A percentile compares a stretch with the other conserved stretches of the same genome.
These are phyloP conservation scores for Moniliella sp. DNA, from an alignment of 1,284 basidiomycete genomes.

Conservation along the genomic window DNA sequence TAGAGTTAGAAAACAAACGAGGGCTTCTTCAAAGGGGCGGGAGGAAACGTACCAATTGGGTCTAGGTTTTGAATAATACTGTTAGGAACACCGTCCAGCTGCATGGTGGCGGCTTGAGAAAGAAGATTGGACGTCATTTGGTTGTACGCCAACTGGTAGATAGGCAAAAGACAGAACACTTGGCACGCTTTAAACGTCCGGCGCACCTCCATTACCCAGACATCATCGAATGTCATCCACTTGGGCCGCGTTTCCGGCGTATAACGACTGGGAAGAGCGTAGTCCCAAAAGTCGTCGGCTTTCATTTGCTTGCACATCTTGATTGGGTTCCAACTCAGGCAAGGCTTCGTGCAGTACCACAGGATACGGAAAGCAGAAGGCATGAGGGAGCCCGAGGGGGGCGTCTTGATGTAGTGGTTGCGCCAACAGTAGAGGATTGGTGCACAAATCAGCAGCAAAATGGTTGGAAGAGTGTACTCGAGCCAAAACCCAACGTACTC, in stretches of 20 bases:
- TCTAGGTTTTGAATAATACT: slow-evolving; percentile 59
- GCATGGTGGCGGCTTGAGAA: slow-evolving; percentile 36
- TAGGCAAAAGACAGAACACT: slow-evolving; percentile 53
- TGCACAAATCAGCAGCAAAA: slow-evolving; percentile 39
- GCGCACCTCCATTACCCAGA: slow-evolving; percentile 57
- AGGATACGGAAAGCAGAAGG: slow-evolving; percentile 37
- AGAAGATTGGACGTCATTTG: slow-evolving; percentile 45
- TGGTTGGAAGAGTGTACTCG: slow-evolving; percentile 36
- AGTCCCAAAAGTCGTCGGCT: slow-evolving; percentile 55
- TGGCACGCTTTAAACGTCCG: slow-evolving; percentile 62
- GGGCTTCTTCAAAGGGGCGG: too few species aligned
- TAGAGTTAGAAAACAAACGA: too few species aligned
- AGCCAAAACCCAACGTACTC: slow-evolving; percentile 36
- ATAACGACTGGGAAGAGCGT: slow-evolving; percentile 39
- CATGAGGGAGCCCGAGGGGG: slow-evolving; percentile 64
- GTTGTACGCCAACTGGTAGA: slow-evolving; percentile 38
- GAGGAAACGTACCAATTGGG: slow-evolving; percentile 42
- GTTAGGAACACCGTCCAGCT: slow-evolving; percentile 51
- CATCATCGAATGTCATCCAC: slow-evolving; percentile 39
- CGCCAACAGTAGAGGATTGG: slow-evolving; percentile 48
- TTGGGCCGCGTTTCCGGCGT: slow-evolving; percentile 19
- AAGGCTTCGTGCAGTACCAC: slow-evolving; percentile 18
- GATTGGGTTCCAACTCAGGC: slow-evolving; percentile 35
- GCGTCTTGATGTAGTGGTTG: slow-evolving; percentile 47
- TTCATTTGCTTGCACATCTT: too few species aligned